Conservation (phyloP, 352 stramenopile genomes). For the Pythium guiyangense region DNA sequence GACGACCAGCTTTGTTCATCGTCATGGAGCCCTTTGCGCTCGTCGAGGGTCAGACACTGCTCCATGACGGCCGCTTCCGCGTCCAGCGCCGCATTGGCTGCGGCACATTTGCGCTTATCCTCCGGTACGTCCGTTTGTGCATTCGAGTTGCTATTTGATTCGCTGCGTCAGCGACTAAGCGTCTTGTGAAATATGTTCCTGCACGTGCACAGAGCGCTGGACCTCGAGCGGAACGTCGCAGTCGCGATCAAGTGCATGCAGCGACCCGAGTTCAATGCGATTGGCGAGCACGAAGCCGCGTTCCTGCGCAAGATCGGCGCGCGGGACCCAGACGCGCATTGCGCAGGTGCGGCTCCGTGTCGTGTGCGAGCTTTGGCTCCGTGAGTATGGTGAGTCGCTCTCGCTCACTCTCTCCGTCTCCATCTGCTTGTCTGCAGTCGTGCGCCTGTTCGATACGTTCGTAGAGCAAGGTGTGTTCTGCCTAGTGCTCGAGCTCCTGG, state of each 20-base stretch:
- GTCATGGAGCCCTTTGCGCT: constrained; percentile 31
- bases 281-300: constrained; percentile 54
- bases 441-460: constrained; percentile 57
- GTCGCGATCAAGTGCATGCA: constrained; percentile 75
- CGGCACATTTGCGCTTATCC: constrained; percentile 67
- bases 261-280: constrained; percentile 35
- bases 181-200: not conserved
- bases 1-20: not conserved
- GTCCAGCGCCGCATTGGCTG: constrained; percentile 66
- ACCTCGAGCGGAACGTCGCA: constrained; percentile 28
- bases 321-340: constrained; percentile 25
- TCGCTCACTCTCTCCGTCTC: not conserved
- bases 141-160: not conserved
- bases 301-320: constrained; percentile 36
- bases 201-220: constrained; percentile 29
- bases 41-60: constrained; percentile 65
- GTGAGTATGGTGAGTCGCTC: not conserved
- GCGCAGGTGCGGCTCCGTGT: constrained; percentile 25
- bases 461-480: constrained; percentile 46
- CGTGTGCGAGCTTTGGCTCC: not conserved
- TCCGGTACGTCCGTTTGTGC: constrained; percentile 30
- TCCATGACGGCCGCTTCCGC: constrained; percentile 59
- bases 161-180: not conserved
- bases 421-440: constrained; percentile 17
- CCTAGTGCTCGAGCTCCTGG: constrained; percentile 68